Base-by-base conservation (phyloP, 2,329 filamentous ascomycete species). In the Stagonosporopsis chrysanthemi region DNA sequence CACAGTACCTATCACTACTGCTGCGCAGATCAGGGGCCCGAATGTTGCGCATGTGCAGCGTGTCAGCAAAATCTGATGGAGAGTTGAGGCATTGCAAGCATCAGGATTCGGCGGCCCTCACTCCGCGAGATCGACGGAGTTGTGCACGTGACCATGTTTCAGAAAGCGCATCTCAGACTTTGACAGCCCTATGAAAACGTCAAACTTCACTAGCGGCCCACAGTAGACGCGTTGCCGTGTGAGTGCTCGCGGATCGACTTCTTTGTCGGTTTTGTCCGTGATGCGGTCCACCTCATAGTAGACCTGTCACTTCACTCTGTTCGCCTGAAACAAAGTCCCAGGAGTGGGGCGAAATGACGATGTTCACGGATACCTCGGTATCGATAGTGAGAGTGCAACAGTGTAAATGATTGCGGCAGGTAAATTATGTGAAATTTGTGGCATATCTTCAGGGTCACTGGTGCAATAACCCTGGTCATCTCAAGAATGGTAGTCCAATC, bases 351-450 rank as follows among this genome's bases (percentile, higher is more conserved):
- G 40, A 60, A 50, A 64, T 64, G 54, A 61, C 46, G 48, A 64
- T 59, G 50, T 47, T 54, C 23, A 56, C 36, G 41, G 43, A 51
- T 42, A 42, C 17, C n/a, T 50, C 23, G 42, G 40, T 54, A 53
- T 62, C 51, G 48, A 60, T 56, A 54, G 59, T 57, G 61, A 43
- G 44, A 52, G 56, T 48, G 53, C 24, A 45, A 54, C 55, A 24
- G 44, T 47, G 26, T 55, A 42, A 50, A 52, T 54, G 44, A 36
- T 35, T 22, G 54, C 43, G 43, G 48, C 54, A 58, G 52, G 59
- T 72, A 70, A 45, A 70, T 71, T 69, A 55, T 51, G 36, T 64
- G 54, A 62, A 58, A 64, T 65, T 44, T 52, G 53, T 49, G 46
- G 31, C 26, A 58, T 57, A 58, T 62, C 8, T 64, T 62, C 54